Percentiles rank a stretch among this genome's conserved stretches.
These are phyloP conservation scores for Leptographium lundbergii DNA, from an alignment of 2,329 filamentous ascomycete species.

Conservation along the genomic window DNA sequence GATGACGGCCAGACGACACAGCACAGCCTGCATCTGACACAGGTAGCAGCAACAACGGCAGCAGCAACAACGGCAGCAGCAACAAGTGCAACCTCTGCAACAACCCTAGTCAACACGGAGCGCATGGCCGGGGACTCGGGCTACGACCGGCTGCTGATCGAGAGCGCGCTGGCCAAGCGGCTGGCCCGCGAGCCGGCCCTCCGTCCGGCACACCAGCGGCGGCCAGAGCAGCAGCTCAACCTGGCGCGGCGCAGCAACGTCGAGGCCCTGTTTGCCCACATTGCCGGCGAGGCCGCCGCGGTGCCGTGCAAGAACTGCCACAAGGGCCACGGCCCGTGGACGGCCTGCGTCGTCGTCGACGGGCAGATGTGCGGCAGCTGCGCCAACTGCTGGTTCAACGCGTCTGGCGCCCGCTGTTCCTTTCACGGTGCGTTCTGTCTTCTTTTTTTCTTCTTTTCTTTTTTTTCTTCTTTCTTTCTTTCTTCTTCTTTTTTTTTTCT, in stretches of 20 bases:
- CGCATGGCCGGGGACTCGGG: conserved; percentile 34
- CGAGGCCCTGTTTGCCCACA: conserved; percentile 44
- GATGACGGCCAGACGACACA: not conserved
- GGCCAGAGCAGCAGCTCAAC: conserved; percentile 41
- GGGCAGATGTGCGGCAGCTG: conserved; percentile 50
- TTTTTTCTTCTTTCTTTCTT: not conserved
- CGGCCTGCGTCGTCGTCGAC: conserved; percentile 42
- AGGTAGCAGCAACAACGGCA: not conserved
- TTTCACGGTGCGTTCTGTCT: conserved; percentile 46
- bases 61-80: conserved; percentile 2
- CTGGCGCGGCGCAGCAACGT: conserved; percentile 46
- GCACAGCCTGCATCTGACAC: not conserved
- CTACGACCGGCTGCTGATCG: conserved; percentile 32
- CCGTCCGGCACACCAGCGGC: conserved; percentile 38
- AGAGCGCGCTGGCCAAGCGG: conserved; percentile 42
- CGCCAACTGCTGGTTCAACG: conserved; percentile 52
- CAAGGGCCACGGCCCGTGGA: conserved; percentile 49
- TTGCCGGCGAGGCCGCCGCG: conserved; percentile 35
- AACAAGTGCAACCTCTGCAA: not conserved
- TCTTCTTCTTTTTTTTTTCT: not conserved
- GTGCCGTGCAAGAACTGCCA: conserved; percentile 47
- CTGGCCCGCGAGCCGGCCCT: conserved; percentile 35
- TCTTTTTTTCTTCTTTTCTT: not conserved
- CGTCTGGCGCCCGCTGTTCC: conserved; percentile 44
- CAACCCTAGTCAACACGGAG: conserved; percentile 25